Percentiles rank a stretch among this genome's conserved stretches.
Conservation (phyloP, 2,329 filamentous ascomycete genomes). For the Calonectria pauciramosa region DNA sequence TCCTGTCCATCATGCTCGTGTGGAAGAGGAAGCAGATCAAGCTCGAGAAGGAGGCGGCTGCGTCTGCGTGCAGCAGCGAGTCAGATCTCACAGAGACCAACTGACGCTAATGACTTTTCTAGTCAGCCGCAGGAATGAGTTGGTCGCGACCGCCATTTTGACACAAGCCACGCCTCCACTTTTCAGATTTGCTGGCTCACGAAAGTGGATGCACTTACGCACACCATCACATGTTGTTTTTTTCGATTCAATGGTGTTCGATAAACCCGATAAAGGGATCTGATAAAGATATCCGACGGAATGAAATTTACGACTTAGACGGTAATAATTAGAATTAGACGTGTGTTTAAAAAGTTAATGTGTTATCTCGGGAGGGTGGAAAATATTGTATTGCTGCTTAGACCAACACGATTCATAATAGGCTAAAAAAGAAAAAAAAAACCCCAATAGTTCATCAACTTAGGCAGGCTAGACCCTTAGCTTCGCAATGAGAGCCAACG, state of each 20-base stretch:
- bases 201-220: background rate
- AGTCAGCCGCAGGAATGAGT: background rate
- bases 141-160: background rate
- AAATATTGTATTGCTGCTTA: background rate
- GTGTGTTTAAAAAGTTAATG: background rate
- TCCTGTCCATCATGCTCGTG: background rate
- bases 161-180: background rate
- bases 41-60: background rate
- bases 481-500: background rate
- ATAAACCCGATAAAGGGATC: background rate
- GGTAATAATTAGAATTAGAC: background rate
- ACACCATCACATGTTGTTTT: background rate
- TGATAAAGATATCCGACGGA: background rate
- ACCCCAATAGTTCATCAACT: background rate
- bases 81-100: background rate
- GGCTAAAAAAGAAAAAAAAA: background rate
- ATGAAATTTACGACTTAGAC: background rate
- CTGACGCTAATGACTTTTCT: background rate
- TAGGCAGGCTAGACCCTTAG: background rate
- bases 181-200: background rate
- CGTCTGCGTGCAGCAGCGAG: background rate
- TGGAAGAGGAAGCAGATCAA: constrained; percentile 2
- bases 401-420: background rate
- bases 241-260: background rate
- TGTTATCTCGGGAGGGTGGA: background rate